phyloP scores from a whole-genome alignment of 1,284 basidiomycete species.

The Puccinia coronata region DNA sequence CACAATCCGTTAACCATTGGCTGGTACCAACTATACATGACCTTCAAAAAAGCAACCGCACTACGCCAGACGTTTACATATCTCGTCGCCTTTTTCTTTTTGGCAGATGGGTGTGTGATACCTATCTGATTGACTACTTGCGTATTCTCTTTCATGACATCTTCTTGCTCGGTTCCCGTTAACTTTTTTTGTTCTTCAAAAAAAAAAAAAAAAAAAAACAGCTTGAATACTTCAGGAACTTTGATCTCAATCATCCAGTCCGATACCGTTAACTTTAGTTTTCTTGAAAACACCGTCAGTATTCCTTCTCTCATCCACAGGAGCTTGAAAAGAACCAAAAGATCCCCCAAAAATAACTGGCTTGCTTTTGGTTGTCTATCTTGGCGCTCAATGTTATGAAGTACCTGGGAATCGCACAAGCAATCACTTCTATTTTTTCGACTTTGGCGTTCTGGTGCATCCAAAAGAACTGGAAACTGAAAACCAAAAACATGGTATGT shows the following conservation, averaged over 20 bases:
- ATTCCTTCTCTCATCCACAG: background rate
- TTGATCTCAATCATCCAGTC: conserved; percentile 43
- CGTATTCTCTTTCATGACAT: background rate
- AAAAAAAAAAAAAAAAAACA: too few species aligned
- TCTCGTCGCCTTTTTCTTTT: conserved; percentile 44
- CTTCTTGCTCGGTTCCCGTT: too few species aligned
- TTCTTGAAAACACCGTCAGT: conserved; percentile 41
- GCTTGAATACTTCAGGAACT: conserved; percentile 48
- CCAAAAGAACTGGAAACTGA: conserved; percentile 46
- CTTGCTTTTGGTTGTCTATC: background rate
- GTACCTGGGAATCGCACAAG: conserved; percentile 50
- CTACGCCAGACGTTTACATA: conserved; percentile 43
- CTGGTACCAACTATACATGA: conserved; percentile 27
- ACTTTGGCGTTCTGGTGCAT: conserved; percentile 44
- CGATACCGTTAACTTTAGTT: conserved; percentile 40
- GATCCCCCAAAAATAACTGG: background rate
- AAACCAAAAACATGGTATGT: conserved; percentile 41
- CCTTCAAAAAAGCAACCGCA: conserved; percentile 24
- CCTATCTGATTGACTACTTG: background rate
- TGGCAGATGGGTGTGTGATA: conserved; percentile 45
- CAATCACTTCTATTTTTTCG: conserved; percentile 47
- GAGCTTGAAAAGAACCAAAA: too few species aligned
- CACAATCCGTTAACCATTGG: conserved; percentile 34
- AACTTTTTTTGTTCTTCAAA: too few species aligned
- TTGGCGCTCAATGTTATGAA: background rate